Base-by-base conservation (phyloP, 768 basidiomycete genomes). In the Termitomyces sp. region DNA sequence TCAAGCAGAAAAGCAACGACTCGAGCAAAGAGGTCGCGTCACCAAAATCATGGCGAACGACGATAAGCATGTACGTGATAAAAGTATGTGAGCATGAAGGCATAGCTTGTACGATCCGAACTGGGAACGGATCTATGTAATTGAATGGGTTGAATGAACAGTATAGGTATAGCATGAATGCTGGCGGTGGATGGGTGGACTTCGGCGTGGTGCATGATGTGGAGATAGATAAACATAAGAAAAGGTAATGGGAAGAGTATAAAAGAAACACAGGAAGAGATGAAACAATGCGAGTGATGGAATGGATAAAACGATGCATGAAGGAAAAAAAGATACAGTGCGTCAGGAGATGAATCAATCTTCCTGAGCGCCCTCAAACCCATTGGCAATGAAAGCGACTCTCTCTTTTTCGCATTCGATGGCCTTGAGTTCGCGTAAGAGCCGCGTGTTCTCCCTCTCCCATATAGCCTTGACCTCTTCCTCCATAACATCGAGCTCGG, bases 381-480 rank as follows among this genome's bases (percentile, higher is more conserved):
- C 63, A 18, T 55, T 57, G 52, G 57, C 57, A 3, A 59, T 24
- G 16, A 51, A 44, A 13, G 37, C 37, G 4, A 56, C 52, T 51
- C 57, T 60, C 32, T 57, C 64, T 47, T 59, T 62, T 31, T 59
- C 62, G 34, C 60, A 59, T 37, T 63, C 63, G 16, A 65, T 62
- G 55, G 72, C 63, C 68, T 76, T 76, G 42, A 74, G 49, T 55
- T 85, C 84, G 42, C 76, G 73, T 22, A 68, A 64, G 46, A 85
- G 72, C 36, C 75, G 71, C 0, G 71, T 63, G 43, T 69, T 72
- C 69, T 86, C 85, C 59, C 76, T 75, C 57, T 76, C 73, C 79
- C 82, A 85, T 36, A 86, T 79, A 5, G 70, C 73, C 37, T 74
- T 73, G 34, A 81, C 73, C 60, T 82, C 83, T 65, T 84, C 82